Base-by-base conservation (phyloP, 2,329 filamentous ascomycete species). In the Aureobasidium vineae region DNA sequence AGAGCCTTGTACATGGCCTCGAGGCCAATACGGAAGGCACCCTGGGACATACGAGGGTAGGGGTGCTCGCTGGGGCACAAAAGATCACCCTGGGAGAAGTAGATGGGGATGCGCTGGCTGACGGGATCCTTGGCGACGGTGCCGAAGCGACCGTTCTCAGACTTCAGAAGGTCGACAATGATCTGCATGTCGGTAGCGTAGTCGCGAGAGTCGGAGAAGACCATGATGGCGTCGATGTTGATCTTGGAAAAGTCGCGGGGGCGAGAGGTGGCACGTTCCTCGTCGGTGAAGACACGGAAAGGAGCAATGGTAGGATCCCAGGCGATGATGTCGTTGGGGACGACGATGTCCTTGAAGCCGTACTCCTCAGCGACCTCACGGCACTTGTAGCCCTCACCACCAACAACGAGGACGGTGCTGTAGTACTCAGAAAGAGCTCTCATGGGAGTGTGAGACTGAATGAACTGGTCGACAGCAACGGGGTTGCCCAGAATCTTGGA, bases 401-500 rank as follows among this genome's bases (percentile, higher is more conserved):
- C 89, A 45, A 90, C 86, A 3, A 91, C 89, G 3, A 92, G 83
- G 41, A 92, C 88, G 2, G 88, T 91, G 72, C 86, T 84, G 81
- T 91, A 91, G 83, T 91, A 91, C 76, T 91, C 88, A 26, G 88
- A 80, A 72, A 91, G 79, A 53, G 89, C 89, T 67, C 88, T 87
- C 89, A 91, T 91, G 71, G 88, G 88, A 4, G 88, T 91, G 81
- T 90, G 88, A 1, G 86, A 88, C 77, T 91, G 88, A 74, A 91
- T 90, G 81, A 91, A 92, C 75, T 91, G 88, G 67, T 90, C 87
- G 43, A 85, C 88, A 61, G 81, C 84, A 76, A 90, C 85, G 63
- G 86, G 86, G 72, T 83, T 83, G 67, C 84, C 78, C 53, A 91
- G 82, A 69, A 91, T 90, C 75, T 85, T 84, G 70, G 85, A 83